Base-by-base conservation (phyloP, 495 filamentous ascomycete species). In the Jackrogersella minutella region DNA sequence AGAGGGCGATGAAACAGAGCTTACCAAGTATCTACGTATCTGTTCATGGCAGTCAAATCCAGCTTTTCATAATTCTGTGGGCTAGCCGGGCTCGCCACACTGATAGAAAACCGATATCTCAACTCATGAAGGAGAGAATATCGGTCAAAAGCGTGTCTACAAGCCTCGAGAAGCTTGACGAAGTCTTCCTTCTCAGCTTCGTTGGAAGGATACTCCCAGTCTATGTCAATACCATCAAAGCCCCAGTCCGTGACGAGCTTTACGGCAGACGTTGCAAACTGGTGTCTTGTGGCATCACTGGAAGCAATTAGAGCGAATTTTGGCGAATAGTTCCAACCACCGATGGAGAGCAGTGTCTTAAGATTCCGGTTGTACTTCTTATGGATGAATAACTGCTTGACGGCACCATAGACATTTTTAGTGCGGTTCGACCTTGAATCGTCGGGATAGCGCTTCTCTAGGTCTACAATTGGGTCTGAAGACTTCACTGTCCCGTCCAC, bases 321-420 rank as follows among this genome's bases (percentile, higher is more conserved):
- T 59, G 87, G 78, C 8, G 91, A 92, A 74, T 93, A 96, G 0
- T 91, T 93, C 90, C 93, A 96, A 5, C 93, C 93, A 26, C 93
- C 93, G 61, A 97, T 93, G 22, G 90, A 93, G 1, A 96, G 86
- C 10, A 96, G 79, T 2, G 91, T 83, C 78, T 96, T 96, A 33
- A 97, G 75, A 69, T 92, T 87, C 16, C 93, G 84, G 75, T 96
- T 86, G 62, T 82, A 78, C 79, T 93, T 91, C 82, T 97, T 96
- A 26, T 92, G 85, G 17, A 96, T 79, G 76, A 84, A 91, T 2
- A 97, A 81, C 76, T 97, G 93, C 81, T 96, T 96, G 43, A 92
- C 77, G 71, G 87, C 93, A 43, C 91, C 91, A 73, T 92, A 93
- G 28, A 88, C 84, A 68, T 93, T 91, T 56, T 78, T 82, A 5